These are phyloP conservation scores for Talaromyces funiculosus DNA, from an alignment of 2,329 filamentous ascomycete genomes.

Conservation along the genomic window DNA sequence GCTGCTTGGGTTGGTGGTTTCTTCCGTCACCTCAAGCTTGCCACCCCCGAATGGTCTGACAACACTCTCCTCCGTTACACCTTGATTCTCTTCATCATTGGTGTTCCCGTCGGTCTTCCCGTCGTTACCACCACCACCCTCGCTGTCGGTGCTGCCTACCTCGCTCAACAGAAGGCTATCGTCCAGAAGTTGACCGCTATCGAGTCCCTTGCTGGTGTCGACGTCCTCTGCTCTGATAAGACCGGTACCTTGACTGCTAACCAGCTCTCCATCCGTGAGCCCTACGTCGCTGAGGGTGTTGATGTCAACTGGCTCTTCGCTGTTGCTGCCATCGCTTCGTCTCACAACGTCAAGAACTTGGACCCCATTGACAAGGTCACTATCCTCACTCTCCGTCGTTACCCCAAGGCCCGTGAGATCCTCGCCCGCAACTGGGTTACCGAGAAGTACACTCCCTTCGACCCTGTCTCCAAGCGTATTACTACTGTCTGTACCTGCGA, in stretches of 20 bases:
- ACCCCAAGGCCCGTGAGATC: constrained; percentile 67
- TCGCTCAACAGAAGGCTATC: constrained; percentile 67
- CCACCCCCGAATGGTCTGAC: constrained; percentile 41
- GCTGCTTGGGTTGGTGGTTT: constrained; percentile 67
- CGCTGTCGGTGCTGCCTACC: constrained; percentile 66
- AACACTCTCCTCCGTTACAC: constrained; percentile 59
- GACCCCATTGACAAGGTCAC: constrained; percentile 71
- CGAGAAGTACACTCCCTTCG: constrained; percentile 61
- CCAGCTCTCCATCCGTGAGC: constrained; percentile 65
- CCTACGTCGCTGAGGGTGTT: constrained; percentile 65
- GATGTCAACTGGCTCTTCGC: constrained; percentile 77
- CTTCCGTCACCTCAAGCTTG: constrained; percentile 59
- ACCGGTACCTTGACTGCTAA: constrained; percentile 56
- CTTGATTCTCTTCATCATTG: constrained; percentile 63
- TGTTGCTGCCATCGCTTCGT: constrained; percentile 65
- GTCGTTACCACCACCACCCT: constrained; percentile 69
- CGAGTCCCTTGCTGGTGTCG: constrained; percentile 63
- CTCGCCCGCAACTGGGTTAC: constrained; percentile 65
- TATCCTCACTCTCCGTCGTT: constrained; percentile 64
- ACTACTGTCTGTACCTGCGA: constrained; percentile 60
- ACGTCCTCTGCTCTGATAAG: constrained; percentile 71
- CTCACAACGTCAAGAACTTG: constrained; percentile 67
- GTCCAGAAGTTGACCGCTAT: constrained; percentile 71
- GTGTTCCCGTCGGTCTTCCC: constrained; percentile 68
- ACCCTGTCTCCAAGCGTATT: constrained; percentile 69